Percentiles rank a stretch among this genome's conserved stretches.
Conservation (phyloP, 495 filamentous ascomycete genomes). For the Xylaria cubensis region DNA sequence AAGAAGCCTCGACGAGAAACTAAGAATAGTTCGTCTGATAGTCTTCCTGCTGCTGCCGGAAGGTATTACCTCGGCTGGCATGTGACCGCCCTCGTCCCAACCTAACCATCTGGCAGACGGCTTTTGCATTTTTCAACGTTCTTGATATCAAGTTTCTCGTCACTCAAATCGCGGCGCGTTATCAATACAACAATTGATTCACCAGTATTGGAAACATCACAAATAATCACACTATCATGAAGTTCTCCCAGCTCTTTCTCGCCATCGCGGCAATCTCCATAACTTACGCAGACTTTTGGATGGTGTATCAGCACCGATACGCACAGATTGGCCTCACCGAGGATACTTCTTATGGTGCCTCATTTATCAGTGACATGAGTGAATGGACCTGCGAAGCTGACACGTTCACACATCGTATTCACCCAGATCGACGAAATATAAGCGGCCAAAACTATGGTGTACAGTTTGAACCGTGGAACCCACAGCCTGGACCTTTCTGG, state of each 20-base stretch:
- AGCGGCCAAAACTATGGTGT: neutral
- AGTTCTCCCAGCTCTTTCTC: slow-evolving; percentile 49
- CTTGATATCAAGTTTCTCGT: neutral
- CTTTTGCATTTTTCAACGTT: neutral
- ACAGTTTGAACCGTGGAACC: slow-evolving; percentile 12
- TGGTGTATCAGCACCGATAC: slow-evolving; percentile 22
- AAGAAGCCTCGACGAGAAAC: neutral
- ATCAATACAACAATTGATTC: neutral
- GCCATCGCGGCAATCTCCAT: slow-evolving; percentile 58
- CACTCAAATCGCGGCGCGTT: neutral
- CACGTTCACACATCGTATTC: slow-evolving; percentile 9
- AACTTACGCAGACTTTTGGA: slow-evolving; percentile 16
- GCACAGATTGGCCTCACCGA: slow-evolving; percentile 11
- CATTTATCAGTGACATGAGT: slow-evolving; percentile 1
- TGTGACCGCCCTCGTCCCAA: neutral
- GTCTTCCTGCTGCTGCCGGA: neutral
- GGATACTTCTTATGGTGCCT: neutral
- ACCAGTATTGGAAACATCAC: neutral
- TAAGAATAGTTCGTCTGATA: neutral
- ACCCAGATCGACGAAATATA: neutral
- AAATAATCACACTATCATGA: slow-evolving; percentile 29
- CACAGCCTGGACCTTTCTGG: slow-evolving; percentile 4
- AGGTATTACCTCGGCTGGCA: neutral
- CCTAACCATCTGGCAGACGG: neutral
- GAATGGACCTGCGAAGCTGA: slow-evolving; percentile 15